phyloP scores from a whole-genome alignment of 345 rosid genomes.

The Gossypium rotundifolium region DNA sequence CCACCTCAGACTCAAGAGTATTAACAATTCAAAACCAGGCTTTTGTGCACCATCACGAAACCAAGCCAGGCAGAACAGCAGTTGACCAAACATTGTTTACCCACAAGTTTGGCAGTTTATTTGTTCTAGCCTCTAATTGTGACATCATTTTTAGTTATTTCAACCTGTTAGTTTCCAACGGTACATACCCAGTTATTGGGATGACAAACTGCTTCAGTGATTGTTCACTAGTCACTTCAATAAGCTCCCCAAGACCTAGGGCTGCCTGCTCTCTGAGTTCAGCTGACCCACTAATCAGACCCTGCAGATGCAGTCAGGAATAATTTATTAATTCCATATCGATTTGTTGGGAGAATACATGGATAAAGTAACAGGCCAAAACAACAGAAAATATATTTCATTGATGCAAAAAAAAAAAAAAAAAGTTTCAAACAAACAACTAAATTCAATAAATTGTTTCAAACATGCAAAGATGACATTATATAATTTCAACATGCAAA shows the following conservation, averaged over 20 bases:
- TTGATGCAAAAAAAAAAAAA: not conserved
- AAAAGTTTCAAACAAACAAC: not conserved
- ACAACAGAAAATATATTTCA: not conserved
- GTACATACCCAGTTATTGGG: slow-evolving; percentile 86
- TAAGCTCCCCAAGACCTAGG: slow-evolving; percentile 91
- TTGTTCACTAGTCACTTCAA: slow-evolving; percentile 94
- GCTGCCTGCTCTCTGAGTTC: slow-evolving; percentile 97
- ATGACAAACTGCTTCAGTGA: slow-evolving; percentile 83
- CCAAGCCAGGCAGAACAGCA: not conserved
- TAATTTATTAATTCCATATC: slow-evolving; percentile 1
- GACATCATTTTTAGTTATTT: not conserved
- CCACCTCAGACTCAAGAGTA: not conserved
- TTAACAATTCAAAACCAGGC: not conserved
- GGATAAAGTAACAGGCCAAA: not conserved
- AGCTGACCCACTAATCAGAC: slow-evolving; percentile 83
- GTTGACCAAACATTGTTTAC: not conserved
- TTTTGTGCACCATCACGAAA: not conserved
- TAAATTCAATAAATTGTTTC: not conserved
- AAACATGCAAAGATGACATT: not conserved
- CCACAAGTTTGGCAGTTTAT: not conserved
- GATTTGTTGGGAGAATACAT: not conserved
- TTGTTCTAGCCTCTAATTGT: not conserved
- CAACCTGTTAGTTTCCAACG: not conserved
- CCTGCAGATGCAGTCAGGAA: slow-evolving; percentile 36
- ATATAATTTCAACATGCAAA: not conserved